These are phyloP conservation scores for Chaetoscypha palmicola DNA, from an alignment of 2,329 filamentous ascomycete species.

Conservation along the genomic window DNA sequence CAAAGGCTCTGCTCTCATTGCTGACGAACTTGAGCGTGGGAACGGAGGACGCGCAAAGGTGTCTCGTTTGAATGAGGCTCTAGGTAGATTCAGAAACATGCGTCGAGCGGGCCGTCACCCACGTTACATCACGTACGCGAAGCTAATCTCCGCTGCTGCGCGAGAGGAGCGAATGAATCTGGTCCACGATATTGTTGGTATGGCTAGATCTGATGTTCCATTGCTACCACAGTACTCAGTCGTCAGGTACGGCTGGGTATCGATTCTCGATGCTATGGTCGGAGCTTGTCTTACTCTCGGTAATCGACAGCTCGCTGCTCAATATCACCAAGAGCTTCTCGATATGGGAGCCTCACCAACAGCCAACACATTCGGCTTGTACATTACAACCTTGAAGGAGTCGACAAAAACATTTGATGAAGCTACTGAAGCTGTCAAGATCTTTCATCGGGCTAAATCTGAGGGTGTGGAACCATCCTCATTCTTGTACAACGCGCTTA, in stretches of 20 bases:
- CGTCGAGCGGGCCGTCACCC: conserved; percentile 86
- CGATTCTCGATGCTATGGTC: conserved; percentile 94
- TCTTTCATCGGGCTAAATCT: conserved; percentile 87
- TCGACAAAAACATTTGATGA: conserved; percentile 97
- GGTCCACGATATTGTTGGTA: conserved; percentile 78
- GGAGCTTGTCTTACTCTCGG: conserved; percentile 81
- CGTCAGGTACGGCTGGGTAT: conserved; percentile 92
- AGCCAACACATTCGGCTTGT: conserved; percentile 95
- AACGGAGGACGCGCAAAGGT: conserved; percentile 57
- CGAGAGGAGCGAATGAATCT: conserved; percentile 76
- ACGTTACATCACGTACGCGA: conserved; percentile 93
- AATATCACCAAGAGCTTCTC: conserved; percentile 85
- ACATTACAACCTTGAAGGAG: conserved; percentile 98
- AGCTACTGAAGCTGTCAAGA: conserved; percentile 91
- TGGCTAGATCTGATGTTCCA: conserved; percentile 85
- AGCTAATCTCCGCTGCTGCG: conserved; percentile 84
- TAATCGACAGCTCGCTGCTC: conserved; percentile 71
- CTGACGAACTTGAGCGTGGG: conserved; percentile 78
- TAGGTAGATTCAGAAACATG: conserved; percentile 85
- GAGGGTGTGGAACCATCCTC: conserved; percentile 95
- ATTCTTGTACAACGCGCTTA: conserved; percentile 96
- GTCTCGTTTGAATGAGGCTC: conserved; percentile 69
- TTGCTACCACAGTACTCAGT: conserved; percentile 75
- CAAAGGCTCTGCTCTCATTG: conserved; percentile 85
- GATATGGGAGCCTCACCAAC: conserved; percentile 87